A percentile compares a stretch with the other conserved stretches of the same genome.
Conservation (phyloP, 208 protist genomes). For the Trypanosoma vivax region DNA sequence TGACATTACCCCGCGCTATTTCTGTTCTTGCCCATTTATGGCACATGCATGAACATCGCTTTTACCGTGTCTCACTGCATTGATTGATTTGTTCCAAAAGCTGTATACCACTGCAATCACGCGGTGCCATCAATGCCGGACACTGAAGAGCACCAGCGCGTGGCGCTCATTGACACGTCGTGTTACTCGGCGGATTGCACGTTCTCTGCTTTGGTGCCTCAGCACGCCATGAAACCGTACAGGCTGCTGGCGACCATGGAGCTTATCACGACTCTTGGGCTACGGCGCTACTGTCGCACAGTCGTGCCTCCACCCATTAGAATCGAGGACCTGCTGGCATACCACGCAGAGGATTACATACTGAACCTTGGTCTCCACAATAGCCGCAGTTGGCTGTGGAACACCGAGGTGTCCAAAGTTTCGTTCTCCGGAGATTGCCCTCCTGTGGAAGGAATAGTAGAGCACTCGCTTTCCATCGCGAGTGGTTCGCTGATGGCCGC, state of each 20-base stretch:
- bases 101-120: too few species aligned
- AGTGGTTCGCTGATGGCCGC: constrained; percentile 83
- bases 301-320: constrained; percentile 74
- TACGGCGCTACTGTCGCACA: constrained; percentile 48
- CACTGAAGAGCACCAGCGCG: constrained; percentile 9
- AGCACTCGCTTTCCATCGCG: constrained; percentile 78
- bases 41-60: too few species aligned
- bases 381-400: constrained; percentile 77
- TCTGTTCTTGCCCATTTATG: not conserved
- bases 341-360: constrained; percentile 73
- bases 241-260: constrained; percentile 79
- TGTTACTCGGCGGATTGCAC: constrained; percentile 83
- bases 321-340: constrained; percentile 52
- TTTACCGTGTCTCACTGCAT: too few species aligned
- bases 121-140: not conserved
- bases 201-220: constrained; percentile 72
- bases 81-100: not conserved
- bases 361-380: constrained; percentile 82
- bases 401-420: constrained; percentile 69
- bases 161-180: constrained; percentile 76
- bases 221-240: constrained; percentile 90
- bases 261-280: constrained; percentile 52
- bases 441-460: constrained; percentile 80
- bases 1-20: too few species aligned
- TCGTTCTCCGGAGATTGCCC: constrained; percentile 86